These are phyloP conservation scores for Pyrenochaeta sp. DNA, from an alignment of 2,329 filamentous ascomycete genomes.

Conservation along the genomic window DNA sequence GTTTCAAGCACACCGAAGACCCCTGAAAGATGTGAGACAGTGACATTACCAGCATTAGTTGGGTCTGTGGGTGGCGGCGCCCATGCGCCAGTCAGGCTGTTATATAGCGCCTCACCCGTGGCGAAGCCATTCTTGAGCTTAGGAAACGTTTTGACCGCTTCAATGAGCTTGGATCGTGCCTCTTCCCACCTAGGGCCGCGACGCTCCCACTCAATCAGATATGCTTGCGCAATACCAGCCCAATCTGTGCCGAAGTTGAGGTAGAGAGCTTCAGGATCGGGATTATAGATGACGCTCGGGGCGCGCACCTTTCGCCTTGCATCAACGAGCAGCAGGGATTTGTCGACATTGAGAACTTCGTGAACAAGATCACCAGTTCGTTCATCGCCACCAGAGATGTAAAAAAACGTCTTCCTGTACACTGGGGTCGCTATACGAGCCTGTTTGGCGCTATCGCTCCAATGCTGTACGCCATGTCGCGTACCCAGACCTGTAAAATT, in stretches of 20 bases:
- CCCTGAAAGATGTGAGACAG: slow-evolving; percentile 64
- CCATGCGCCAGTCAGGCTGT: slow-evolving; percentile 59
- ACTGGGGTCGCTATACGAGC: slow-evolving; percentile 67
- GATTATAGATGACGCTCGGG: slow-evolving; percentile 59
- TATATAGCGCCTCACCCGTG: slow-evolving; percentile 64
- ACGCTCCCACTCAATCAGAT: slow-evolving; percentile 69
- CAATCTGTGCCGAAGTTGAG: slow-evolving; percentile 68
- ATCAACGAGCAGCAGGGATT: slow-evolving; percentile 64
- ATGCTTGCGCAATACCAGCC: slow-evolving; percentile 64
- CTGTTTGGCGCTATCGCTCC: slow-evolving; percentile 68
- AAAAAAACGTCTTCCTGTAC: slow-evolving; percentile 67
- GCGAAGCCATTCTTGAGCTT: slow-evolving; percentile 67
- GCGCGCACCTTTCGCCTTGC: slow-evolving; percentile 67
- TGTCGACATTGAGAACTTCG: slow-evolving; percentile 62
- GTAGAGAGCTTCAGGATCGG: slow-evolving; percentile 53
- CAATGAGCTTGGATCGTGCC: slow-evolving; percentile 60
- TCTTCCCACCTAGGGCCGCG: slow-evolving; percentile 63
- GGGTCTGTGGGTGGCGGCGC: slow-evolving; percentile 63
- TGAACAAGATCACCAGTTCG: slow-evolving; percentile 64
- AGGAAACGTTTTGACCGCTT: slow-evolving; percentile 61
- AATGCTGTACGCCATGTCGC: slow-evolving; percentile 70
- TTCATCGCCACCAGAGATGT: slow-evolving; percentile 65
- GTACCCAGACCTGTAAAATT: slow-evolving; percentile 68
- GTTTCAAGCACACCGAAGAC: slow-evolving; percentile 69
- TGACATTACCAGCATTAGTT: slow-evolving; percentile 60